Base-by-base conservation (phyloP, 176 grass and related monocot species). In the Aegilops longissima region DNA sequence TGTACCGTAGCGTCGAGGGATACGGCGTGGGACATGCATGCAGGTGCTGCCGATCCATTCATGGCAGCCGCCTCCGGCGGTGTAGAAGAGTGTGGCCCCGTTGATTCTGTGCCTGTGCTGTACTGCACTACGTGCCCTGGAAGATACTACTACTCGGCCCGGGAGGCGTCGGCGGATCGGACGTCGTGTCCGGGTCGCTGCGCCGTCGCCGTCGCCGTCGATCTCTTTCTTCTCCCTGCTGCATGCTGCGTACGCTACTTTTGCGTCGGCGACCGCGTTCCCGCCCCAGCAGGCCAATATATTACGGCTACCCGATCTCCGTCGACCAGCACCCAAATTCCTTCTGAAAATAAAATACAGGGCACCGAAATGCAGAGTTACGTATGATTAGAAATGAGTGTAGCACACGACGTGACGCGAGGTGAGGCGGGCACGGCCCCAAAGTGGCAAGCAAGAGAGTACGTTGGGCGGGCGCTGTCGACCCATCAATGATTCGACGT, bases 401-500 rank as follows among this genome's bases (percentile, higher is more conserved):
- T 59, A 0, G 17, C 56, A 59, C 56, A 59, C 56, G 20, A 59
- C 56, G 56, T 45, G 42, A 45, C 7, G 42, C 1, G 45, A 49
- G 45, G 49, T 20, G 52, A 20, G 56, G 56, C 18, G 18, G 56
- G 56, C 56, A 59, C 56, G 56, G 20, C 56, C 56, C 56, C 18
- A 59, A 59, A 59, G 56, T 21, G 2, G 51, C 16, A 54, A 54
- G 51, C 16, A 17, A 18, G 51, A 54, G 14, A 76, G 42, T 61
- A 39, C 89, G 85, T 80, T 84, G 85, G 3, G 76, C 34, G 8
- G 89, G 42, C 85, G 61, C 89, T 91, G 81, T 91, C 89, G 59
- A 0, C 12, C 10, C 45, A 13, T 18, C 85, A 47, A 38, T 67
- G 35, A 21, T 49, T 29, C 38, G 89, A 91, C 35, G 24, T 27